Conservation (phyloP, 2,329 filamentous ascomycete species). For the Fusarium sp. region DNA sequence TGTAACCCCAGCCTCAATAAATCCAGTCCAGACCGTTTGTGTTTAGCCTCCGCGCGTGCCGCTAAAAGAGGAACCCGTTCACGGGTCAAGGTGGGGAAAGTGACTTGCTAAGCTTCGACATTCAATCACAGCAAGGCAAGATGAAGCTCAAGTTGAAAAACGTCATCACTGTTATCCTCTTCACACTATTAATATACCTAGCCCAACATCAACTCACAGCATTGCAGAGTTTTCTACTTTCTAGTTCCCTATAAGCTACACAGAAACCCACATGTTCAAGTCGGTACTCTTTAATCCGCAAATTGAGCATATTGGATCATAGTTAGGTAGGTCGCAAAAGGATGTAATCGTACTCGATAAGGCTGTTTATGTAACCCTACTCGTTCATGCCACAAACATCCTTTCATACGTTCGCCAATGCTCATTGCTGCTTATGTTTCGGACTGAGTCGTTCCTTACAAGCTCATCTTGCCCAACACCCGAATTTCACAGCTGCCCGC, state of each 20-base stretch:
- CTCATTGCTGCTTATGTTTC: constrained; percentile 4
- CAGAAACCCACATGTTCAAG: neutral
- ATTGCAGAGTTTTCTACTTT: neutral
- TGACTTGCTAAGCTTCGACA: neutral
- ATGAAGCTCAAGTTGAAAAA: neutral
- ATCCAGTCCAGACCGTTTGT: constrained; percentile 4
- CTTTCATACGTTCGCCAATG: constrained; percentile 8
- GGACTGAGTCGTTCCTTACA: constrained; percentile 1
- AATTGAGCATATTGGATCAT: neutral
- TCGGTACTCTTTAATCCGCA: neutral
- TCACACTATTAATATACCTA: neutral
- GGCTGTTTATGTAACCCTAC: constrained; percentile 30
- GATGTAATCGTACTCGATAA: constrained; percentile 28
- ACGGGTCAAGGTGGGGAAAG: constrained; percentile 1
- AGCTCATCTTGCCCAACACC: constrained; percentile 13
- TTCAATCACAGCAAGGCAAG: constrained; percentile 10
- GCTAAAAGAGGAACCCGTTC: constrained; percentile 23
- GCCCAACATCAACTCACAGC: neutral
- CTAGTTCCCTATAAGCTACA: neutral
- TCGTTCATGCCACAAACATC: constrained; percentile 17
- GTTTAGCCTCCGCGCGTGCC: constrained; percentile 8
- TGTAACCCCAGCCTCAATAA: neutral
- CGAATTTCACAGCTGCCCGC: constrained; percentile 1
- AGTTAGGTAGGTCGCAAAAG: constrained; percentile 17
- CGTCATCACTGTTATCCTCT: neutral